Evolutionary conservation across 352 stramenopile species (phyloP).

Genomic region (Globisporangium splendens): DNA sequence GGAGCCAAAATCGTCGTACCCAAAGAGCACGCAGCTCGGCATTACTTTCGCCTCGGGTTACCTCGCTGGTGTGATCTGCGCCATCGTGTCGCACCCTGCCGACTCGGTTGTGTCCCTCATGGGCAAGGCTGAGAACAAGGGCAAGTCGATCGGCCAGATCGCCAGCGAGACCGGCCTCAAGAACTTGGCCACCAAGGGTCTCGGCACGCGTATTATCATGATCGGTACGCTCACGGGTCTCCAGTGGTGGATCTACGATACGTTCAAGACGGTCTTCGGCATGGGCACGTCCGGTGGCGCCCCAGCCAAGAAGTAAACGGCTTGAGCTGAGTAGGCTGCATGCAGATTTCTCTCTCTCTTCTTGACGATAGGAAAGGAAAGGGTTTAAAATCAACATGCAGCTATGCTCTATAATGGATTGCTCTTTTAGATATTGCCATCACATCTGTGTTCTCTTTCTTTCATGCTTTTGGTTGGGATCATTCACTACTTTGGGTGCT

Average conservation of each 20-base stretch:
- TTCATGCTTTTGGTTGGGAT: too few species aligned
- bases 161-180: constrained; percentile 70
- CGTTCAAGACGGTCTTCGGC: constrained; percentile 92
- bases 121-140: constrained; percentile 90
- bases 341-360: too few species aligned
- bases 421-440: too few species aligned
- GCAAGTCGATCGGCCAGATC: constrained; percentile 89
- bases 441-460: too few species aligned
- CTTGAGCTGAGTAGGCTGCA: not conserved
- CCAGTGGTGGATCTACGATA: constrained; percentile 97
- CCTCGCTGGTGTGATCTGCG: constrained; percentile 98
- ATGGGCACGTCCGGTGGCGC: constrained; percentile 89
- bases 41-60: constrained; percentile 98
- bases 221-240: constrained; percentile 95
- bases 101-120: constrained; percentile 99
- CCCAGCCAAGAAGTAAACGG: constrained; percentile 60
- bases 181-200: constrained; percentile 85
- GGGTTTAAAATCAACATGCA: not conserved
- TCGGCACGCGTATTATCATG: constrained; percentile 94
- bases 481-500: too few species aligned
- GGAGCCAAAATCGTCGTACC: constrained; percentile 89
- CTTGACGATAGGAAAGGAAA: too few species aligned
- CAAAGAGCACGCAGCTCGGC: constrained; percentile 93
- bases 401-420: too few species aligned
- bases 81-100: constrained; percentile 98